Percentiles rank a stretch among this genome's conserved stretches.
phyloP scores from a whole-genome alignment of 805 yeast genomes.

The Candida sonorensis region DNA sequence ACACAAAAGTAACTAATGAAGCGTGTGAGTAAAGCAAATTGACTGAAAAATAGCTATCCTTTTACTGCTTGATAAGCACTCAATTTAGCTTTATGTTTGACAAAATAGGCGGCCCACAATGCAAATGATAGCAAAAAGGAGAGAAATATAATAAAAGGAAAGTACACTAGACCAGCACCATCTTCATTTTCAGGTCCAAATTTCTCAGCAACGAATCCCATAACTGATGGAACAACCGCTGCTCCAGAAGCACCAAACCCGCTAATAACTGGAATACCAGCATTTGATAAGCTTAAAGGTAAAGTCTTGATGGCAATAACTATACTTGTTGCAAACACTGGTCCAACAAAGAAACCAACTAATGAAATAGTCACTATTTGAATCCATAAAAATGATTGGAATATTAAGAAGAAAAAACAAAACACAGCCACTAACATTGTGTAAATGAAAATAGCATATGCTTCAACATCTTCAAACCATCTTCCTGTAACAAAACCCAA shows the following conservation, averaged over 20 bases:
- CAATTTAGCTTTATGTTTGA: constrained; percentile 7
- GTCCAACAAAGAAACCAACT: constrained; percentile 47
- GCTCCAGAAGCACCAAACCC: constrained; percentile 82
- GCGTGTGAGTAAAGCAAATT: too few relatives aligned
- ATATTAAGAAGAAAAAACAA: constrained; percentile 28
- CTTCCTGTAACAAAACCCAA: constrained; percentile 44
- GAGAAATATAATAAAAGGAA: constrained; percentile 20
- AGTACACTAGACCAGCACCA: constrained; percentile 28
- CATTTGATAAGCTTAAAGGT: constrained; percentile 53
- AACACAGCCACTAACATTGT: constrained; percentile 29
- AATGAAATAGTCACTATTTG: constrained; percentile 32
- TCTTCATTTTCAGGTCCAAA: constrained; percentile 14
- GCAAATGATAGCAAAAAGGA: constrained; percentile 18
- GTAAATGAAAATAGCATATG: constrained; percentile 36
- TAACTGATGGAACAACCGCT: constrained; percentile 62
- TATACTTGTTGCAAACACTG: constrained; percentile 61
- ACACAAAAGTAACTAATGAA: too few relatives aligned
- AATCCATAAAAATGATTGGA: constrained; percentile 14
- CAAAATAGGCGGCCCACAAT: constrained; percentile 24
- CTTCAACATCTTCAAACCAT: constrained; percentile 31
- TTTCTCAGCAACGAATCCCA: constrained; percentile 42
- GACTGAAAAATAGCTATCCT: too few relatives aligned
- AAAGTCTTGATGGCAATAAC: constrained; percentile 55
- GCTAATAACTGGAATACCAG: constrained; percentile 68
- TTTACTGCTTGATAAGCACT: background rate